These are phyloP conservation scores for Fusarium goolgardi DNA, from an alignment of 2,329 filamentous ascomycete species.

Conservation along the genomic window DNA sequence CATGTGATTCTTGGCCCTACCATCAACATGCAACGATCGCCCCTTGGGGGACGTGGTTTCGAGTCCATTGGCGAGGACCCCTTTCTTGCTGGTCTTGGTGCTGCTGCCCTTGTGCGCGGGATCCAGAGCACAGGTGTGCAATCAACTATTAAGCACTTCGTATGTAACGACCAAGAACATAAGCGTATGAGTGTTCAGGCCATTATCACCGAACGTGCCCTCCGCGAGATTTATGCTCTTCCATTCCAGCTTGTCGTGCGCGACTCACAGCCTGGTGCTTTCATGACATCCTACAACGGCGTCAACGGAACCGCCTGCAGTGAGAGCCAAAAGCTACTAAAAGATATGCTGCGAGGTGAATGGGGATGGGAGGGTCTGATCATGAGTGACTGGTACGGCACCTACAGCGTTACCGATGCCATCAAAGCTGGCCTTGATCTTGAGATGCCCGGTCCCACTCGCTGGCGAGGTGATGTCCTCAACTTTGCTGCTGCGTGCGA, in stretches of 20 bases:
- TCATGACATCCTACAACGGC: slow-evolving; percentile 71
- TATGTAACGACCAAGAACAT: slow-evolving; percentile 71
- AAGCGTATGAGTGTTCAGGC: slow-evolving; percentile 66
- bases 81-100: slow-evolving; percentile 65
- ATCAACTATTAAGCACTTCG: slow-evolving; percentile 70
- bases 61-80: slow-evolving; percentile 70
- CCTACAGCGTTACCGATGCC: slow-evolving; percentile 65
- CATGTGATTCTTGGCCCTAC: slow-evolving; percentile 71
- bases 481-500: slow-evolving; percentile 65
- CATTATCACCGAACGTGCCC: slow-evolving; percentile 65
- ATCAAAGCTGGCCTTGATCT: slow-evolving; percentile 65
- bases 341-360: slow-evolving; percentile 64
- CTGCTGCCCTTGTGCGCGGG: slow-evolving; percentile 64
- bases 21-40: slow-evolving; percentile 71
- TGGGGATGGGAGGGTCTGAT: slow-evolving; percentile 69
- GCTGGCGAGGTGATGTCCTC: slow-evolving; percentile 63
- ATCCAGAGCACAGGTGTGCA: slow-evolving; percentile 68
- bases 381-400: slow-evolving; percentile 71
- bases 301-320: slow-evolving; percentile 68
- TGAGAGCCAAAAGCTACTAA: slow-evolving; percentile 63
- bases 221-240: slow-evolving; percentile 69
- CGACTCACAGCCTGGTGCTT: slow-evolving; percentile 62
- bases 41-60: slow-evolving; percentile 70
- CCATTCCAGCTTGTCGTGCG: slow-evolving; percentile 68
- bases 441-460: slow-evolving; percentile 69